Conservation (phyloP, 306 rosid genomes). For the Prunus dulcis region DNA sequence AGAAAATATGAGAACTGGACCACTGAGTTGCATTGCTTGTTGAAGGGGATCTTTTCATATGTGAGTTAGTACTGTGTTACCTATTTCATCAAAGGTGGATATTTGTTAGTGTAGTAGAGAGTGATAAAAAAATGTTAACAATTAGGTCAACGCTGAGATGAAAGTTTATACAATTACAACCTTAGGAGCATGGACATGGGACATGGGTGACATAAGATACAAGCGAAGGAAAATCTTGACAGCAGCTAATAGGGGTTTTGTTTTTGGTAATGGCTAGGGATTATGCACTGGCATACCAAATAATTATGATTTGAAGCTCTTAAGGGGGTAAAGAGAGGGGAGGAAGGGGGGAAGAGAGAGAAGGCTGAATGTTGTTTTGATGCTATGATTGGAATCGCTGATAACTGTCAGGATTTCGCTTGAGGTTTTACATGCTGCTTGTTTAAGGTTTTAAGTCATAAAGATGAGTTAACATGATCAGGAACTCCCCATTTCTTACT, state of each 20-base stretch:
- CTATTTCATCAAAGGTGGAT: not conserved
- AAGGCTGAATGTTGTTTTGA: not conserved
- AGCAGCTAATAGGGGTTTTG: not conserved
- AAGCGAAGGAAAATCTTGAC: not conserved
- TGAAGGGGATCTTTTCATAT: not conserved
- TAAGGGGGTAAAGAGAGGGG: too few relatives aligned
- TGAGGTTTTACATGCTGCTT: not conserved
- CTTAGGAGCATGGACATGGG: not conserved
- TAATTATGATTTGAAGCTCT: too few relatives aligned
- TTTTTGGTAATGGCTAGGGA: too few relatives aligned
- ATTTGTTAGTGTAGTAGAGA: not conserved
- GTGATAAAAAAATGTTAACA: not conserved
- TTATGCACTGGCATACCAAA: too few relatives aligned
- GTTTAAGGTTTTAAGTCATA: not conserved
- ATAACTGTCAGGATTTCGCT: not conserved
- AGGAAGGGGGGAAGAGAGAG: too few relatives aligned
- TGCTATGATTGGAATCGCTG: not conserved
- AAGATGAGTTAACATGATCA: not conserved
- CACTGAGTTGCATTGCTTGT: slow-evolving; percentile 1
- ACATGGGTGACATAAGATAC: not conserved
- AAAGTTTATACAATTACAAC: not conserved
- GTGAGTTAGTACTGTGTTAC: not conserved
- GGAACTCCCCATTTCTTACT: not conserved
- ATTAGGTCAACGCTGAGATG: not conserved
- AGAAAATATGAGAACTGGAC: not conserved